Evolutionary conservation across 2,329 filamentous ascomycete genomes (phyloP), one percentile per base, ranked within the genome.

Genomic region (Anisogramma anomala): DNA sequence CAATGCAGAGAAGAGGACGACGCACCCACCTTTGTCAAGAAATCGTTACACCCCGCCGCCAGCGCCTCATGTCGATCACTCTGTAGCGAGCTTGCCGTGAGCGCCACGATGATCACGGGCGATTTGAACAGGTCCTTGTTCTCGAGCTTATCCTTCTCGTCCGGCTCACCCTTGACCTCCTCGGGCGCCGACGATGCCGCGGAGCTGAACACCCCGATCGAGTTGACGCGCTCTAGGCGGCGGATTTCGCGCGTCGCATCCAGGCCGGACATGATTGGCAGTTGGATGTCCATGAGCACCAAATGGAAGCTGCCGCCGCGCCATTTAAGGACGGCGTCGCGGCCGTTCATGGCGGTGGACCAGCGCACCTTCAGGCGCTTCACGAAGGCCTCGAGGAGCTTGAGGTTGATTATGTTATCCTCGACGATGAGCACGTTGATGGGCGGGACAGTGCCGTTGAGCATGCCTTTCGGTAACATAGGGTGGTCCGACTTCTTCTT

Each of bases 381-480:
- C 70, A 96, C 89, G 55, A 98, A 94, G 1, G 88, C 87, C 57
- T 95, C 89, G 26, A 98, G 68, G 8, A 98, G 77, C 55, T 86
- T 84, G 51, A 96, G 68, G 57, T 96, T 98, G 71, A 98, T 96
- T 49, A 91, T 87, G 60, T 98, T 98, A 65, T 98, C 91, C 65
- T 98, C 91, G 11, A 98, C 91, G 46, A 98, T 94, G 32, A 98
- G 70, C 6, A 96, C 88, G 52, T 94, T 96, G 64, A 98, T 96
- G 1, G 91, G 89, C 6, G 91, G 91, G 1, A 96, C 86, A 1
- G 79, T 79, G 40, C 80, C 82, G 51, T 89, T 86, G 20, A 94
- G 72, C 53, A 84, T 70, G 22, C 75, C 79, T 3, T 79, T 68
- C 19, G 73, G 72, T 46, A 82, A 55, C 10, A 57, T 60, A 1